A percentile compares a stretch with the other conserved stretches of the same genome.
Conservation (phyloP, 2,329 filamentous ascomycete genomes). For the Neoascochyta sp. region DNA sequence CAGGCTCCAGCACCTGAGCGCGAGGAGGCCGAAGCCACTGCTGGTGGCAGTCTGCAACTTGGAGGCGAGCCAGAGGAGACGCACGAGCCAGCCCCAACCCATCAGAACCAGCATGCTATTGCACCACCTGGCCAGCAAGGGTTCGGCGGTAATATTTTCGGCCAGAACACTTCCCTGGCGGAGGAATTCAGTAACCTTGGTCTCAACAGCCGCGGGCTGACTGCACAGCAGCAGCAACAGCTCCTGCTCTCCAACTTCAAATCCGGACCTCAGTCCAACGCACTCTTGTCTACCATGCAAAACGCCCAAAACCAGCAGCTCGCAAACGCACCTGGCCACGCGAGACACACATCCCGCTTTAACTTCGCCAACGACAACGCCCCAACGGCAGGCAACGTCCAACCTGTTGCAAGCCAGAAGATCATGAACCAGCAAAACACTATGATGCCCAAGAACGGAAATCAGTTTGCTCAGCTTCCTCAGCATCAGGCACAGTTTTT, state of each 20-base stretch:
- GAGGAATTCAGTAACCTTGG: slow-evolving; percentile 40
- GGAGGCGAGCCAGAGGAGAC: slow-evolving; percentile 89
- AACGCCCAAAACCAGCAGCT: slow-evolving; percentile 48
- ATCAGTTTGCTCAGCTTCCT: slow-evolving; percentile 50
- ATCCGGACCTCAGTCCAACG: slow-evolving; percentile 51
- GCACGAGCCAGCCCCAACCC: slow-evolving; percentile 55
- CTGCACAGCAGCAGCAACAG: slow-evolving; percentile 70
- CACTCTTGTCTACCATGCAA: slow-evolving; percentile 46
- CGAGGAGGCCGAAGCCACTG: slow-evolving; percentile 69
- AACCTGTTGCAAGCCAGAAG: slow-evolving; percentile 73
- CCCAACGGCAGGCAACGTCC: slow-evolving; percentile 60
- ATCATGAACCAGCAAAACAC: slow-evolving; percentile 79
- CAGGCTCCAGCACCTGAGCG: slow-evolving; percentile 39
- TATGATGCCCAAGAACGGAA: slow-evolving; percentile 65
- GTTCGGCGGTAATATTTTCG: slow-evolving; percentile 39
- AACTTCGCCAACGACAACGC: slow-evolving; percentile 76
- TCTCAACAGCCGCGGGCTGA: slow-evolving; percentile 68
- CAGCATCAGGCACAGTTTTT: slow-evolving; percentile 69
- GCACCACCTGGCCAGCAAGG: slow-evolving; percentile 74
- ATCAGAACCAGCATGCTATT: slow-evolving; percentile 62
- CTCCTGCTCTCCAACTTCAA: slow-evolving; percentile 63
- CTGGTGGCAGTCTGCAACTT: slow-evolving; percentile 74
- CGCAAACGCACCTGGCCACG: slow-evolving; percentile 65
- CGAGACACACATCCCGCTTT: slow-evolving; percentile 79
- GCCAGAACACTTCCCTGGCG: slow-evolving; percentile 29